Percentiles rank a stretch among this genome's conserved stretches.
These are phyloP conservation scores for Wickerhamomyces sydowiorum DNA, from an alignment of 805 yeast genomes.

Conservation along the genomic window DNA sequence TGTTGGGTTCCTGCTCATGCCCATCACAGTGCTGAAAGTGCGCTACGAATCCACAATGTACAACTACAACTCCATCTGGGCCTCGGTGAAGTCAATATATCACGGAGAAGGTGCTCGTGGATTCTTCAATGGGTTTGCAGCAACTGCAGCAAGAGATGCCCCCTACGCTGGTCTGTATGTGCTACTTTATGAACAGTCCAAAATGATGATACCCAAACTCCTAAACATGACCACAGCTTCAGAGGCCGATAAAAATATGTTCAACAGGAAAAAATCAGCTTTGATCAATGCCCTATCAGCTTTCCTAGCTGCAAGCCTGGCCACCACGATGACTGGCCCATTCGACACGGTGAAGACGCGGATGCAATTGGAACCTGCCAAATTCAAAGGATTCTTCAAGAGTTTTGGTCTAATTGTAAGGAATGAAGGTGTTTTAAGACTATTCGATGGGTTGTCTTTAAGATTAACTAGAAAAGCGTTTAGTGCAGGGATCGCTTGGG, in stretches of 20 bases:
- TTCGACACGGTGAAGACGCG: slow-evolving; percentile 92
- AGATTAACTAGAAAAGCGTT: slow-evolving; percentile 80
- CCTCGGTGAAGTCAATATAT: slow-evolving; percentile 56
- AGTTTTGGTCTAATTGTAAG: slow-evolving; percentile 34
- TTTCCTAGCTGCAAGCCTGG: slow-evolving; percentile 63
- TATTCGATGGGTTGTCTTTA: slow-evolving; percentile 81
- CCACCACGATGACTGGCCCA: slow-evolving; percentile 89
- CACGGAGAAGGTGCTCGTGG: slow-evolving; percentile 50
- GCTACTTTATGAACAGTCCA: slow-evolving; percentile 73
- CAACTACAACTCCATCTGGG: slow-evolving; percentile 55
- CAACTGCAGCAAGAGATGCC: slow-evolving; percentile 85
- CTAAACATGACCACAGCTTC: slow-evolving; percentile 15
- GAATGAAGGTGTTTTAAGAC: slow-evolving; percentile 43
- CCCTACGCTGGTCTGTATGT: slow-evolving; percentile 96
- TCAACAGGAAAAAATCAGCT: slow-evolving; percentile 39
- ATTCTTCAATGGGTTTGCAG: slow-evolving; percentile 82
- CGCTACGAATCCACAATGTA: slow-evolving; percentile 81
- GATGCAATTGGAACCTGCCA: slow-evolving; percentile 64
- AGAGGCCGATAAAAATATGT: slow-evolving; percentile 15
- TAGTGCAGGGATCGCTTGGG: slow-evolving; percentile 96
- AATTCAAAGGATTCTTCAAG: slow-evolving; percentile 35
- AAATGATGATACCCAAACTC: slow-evolving; percentile 44
- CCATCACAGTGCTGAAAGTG: slow-evolving; percentile 85
- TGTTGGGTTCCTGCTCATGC: slow-evolving; percentile 91
- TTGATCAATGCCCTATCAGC: slow-evolving; percentile 74